Conservation (phyloP, 2,329 filamentous ascomycete genomes). For the Trichoderma pleuroti region DNA sequence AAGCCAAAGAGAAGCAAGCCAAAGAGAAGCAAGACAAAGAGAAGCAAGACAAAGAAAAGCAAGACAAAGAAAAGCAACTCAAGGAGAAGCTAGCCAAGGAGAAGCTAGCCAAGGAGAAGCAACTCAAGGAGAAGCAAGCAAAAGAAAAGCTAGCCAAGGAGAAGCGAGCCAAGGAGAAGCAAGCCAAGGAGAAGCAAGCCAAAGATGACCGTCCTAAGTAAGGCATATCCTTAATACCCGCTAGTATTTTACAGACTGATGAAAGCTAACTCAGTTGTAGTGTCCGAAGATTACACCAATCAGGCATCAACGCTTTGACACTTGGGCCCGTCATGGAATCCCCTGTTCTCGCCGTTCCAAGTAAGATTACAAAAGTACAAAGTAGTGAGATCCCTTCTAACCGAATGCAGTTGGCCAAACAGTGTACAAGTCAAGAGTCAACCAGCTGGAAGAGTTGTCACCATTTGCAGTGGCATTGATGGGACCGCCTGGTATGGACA, state of each 20-base stretch:
- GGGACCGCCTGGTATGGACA: neutral
- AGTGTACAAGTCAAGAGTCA: neutral
- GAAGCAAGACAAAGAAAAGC: too few species aligned
- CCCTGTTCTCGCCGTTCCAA: neutral
- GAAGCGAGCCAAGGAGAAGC: too few species aligned
- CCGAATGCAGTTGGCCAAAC: neutral
- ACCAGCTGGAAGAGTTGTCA: neutral
- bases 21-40: too few species aligned
- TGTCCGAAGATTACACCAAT: neutral
- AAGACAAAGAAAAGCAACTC: too few species aligned
- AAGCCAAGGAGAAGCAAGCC: too few species aligned
- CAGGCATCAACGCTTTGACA: neutral
- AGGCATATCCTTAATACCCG: neutral
- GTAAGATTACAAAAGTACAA: neutral
- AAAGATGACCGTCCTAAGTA: neutral
- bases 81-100: too few species aligned
- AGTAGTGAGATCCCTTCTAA: neutral
- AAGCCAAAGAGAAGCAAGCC: too few species aligned
- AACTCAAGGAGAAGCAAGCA: too few species aligned
- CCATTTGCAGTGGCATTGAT: neutral
- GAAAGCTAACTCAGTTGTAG: neutral
- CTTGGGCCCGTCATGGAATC: neutral
- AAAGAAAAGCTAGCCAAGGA: too few species aligned
- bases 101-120: too few species aligned
- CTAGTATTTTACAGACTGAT: neutral